A percentile compares a stretch with the other conserved stretches of the same genome.
Evolutionary conservation across 768 basidiomycete genomes (phyloP).

Genomic region (Gelatoporia subvermispora): DNA sequence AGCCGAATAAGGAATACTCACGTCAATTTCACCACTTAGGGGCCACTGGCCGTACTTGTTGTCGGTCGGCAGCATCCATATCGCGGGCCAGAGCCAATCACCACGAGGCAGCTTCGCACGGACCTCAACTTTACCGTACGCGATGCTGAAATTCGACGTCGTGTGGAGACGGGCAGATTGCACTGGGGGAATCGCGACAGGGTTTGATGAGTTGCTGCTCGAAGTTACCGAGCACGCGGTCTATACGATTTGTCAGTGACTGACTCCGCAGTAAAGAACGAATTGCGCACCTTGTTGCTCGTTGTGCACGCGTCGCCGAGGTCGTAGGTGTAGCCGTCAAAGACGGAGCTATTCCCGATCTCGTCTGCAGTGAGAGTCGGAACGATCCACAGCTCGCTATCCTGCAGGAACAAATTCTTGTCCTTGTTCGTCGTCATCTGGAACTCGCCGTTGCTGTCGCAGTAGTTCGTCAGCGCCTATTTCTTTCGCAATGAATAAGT

Average conservation of each 20-base stretch:
- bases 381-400: conserved; percentile 53
- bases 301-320: conserved; percentile 16
- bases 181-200: conserved; percentile 46
- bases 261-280: neutral
- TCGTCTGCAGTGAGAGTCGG: conserved; percentile 53
- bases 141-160: conserved; percentile 40
- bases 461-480: neutral
- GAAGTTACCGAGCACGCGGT: conserved; percentile 43
- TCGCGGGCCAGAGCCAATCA: conserved; percentile 40
- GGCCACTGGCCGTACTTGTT: conserved; percentile 50
- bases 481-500: no score
- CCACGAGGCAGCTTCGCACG: conserved; percentile 41
- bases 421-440: conserved; percentile 44
- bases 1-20: conserved; percentile 25
- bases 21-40: conserved; percentile 53
- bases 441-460: conserved; percentile 42
- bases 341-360: conserved; percentile 34
- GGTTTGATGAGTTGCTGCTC: conserved; percentile 24
- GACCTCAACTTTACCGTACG: conserved; percentile 55
- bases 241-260: conserved; percentile 18
- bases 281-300: conserved; percentile 6
- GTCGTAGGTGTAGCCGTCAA: conserved; percentile 21
- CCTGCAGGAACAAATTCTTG: conserved; percentile 39
- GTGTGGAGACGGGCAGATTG: conserved; percentile 52
- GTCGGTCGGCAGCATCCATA: conserved; percentile 43